Percentiles rank a stretch among this genome's conserved stretches.
These are phyloP conservation scores for Paraphaeosphaeria minitans DNA, from an alignment of 2,329 filamentous ascomycete genomes.

Conservation along the genomic window DNA sequence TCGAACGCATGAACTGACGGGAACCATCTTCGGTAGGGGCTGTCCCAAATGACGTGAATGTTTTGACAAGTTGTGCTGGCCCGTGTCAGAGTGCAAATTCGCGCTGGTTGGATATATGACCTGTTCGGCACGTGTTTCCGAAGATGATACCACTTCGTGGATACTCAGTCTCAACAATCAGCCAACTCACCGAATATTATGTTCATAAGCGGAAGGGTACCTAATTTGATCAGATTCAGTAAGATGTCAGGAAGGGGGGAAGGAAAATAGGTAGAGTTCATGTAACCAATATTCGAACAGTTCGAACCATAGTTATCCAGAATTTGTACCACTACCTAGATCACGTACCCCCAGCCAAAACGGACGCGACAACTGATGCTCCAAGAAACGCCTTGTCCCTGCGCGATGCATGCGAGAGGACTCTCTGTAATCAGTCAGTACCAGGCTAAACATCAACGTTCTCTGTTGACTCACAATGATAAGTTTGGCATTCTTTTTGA, in stretches of 20 bases:
- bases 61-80: slow-evolving; percentile 23
- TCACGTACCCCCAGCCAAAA: slow-evolving; percentile 21
- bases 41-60: slow-evolving; percentile 16
- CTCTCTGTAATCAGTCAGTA: slow-evolving; percentile 19
- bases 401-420: slow-evolving; percentile 26
- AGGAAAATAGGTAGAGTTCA: no score
- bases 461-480: not conserved
- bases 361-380: slow-evolving; percentile 23
- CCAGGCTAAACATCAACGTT: not conserved
- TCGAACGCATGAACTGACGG: slow-evolving; percentile 18
- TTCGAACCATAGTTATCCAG: no score
- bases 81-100: not conserved
- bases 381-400: slow-evolving; percentile 22
- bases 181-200: slow-evolving; percentile 52
- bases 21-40: slow-evolving; percentile 7
- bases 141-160: no score
- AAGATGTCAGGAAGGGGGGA: no score
- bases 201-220: slow-evolving; percentile 59
- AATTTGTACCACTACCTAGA: no score
- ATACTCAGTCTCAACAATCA: no score
- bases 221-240: no score
- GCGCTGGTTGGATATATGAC: not conserved
- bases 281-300: no score
- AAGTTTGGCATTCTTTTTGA: not conserved
- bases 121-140: slow-evolving; percentile 36